A percentile compares a stretch with the other conserved stretches of the same genome.
phyloP scores from a whole-genome alignment of 75 land plant genomes.

The Chamaecyparis obtusa region DNA sequence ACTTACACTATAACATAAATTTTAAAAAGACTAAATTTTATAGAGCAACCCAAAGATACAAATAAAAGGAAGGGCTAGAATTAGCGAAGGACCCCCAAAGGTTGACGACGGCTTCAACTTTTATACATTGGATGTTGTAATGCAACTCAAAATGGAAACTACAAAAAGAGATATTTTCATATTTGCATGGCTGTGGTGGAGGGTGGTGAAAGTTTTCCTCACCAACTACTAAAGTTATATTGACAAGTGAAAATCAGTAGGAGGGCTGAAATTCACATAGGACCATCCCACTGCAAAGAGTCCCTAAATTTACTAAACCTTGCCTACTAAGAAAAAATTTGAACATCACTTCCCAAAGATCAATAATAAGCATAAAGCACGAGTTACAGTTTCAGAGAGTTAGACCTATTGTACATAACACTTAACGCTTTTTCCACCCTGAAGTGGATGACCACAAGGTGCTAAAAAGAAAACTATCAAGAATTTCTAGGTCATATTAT shows the following conservation, averaged over 20 bases:
- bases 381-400: background rate
- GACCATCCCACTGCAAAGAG: background rate
- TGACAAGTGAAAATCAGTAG: background rate
- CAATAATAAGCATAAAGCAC: background rate
- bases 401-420: too few species aligned
- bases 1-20: background rate
- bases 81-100: background rate
- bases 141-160: background rate
- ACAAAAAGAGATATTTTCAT: too few species aligned
- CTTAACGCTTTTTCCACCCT: too few species aligned
- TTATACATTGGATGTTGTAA: background rate
- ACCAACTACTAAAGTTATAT: too few species aligned
- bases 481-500: too few species aligned
- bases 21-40: background rate
- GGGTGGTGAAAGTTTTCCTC: background rate
- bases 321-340: background rate
- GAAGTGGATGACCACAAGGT: too few species aligned
- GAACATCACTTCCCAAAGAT: background rate
- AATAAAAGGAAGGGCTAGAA: background rate
- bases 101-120: background rate
- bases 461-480: too few species aligned
- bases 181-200: too few species aligned
- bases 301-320: background rate
- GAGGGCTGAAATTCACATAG: background rate
- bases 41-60: background rate